A percentile compares a stretch with the other conserved stretches of the same genome.
Conservation (phyloP, 1,284 basidiomycete genomes). For the Leccinum pseudoinsigne region DNA sequence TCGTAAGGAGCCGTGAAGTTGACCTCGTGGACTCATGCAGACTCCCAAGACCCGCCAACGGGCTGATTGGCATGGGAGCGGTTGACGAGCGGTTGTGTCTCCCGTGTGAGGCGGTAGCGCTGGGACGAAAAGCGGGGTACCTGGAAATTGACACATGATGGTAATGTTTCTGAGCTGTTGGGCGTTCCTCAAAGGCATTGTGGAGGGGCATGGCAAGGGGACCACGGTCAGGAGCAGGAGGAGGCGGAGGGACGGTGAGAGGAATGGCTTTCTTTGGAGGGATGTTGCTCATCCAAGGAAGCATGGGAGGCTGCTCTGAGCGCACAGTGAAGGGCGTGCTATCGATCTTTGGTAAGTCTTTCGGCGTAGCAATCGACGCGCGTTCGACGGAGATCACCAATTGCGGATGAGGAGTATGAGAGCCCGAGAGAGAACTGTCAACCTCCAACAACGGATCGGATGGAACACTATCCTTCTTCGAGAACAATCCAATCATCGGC, state of each 20-base stretch:
- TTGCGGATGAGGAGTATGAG: constrained; percentile 34
- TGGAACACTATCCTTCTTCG: constrained; percentile 11
- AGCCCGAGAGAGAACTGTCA: constrained; percentile 18
- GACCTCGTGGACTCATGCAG: constrained; percentile 37
- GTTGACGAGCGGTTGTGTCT: constrained; percentile 35
- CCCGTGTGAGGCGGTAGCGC: constrained; percentile 5
- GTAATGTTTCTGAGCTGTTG: constrained; percentile 21
- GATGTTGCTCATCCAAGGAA: constrained; percentile 39
- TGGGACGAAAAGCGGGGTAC: constrained; percentile 10
- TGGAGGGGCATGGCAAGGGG: constrained; percentile 54
- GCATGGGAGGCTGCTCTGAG: constrained; percentile 30
- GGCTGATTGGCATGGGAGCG: constrained; percentile 25
- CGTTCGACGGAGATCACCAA: constrained; percentile 47
- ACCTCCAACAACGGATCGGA: constrained; percentile 26
- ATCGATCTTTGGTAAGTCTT: constrained; percentile 37
- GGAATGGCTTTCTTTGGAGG: constrained; percentile 32
- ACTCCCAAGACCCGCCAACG: constrained; percentile 22
- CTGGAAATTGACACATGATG: constrained; percentile 23
- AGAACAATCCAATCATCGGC: constrained; percentile 23
- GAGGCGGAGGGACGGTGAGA: constrained; percentile 28
- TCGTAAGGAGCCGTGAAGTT: constrained; percentile 47
- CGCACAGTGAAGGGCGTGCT: constrained; percentile 26
- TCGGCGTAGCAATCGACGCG: constrained; percentile 26
- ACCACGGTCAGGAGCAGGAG: constrained; percentile 18
- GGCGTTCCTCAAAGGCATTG: constrained; percentile 43